Percentiles rank a stretch among this genome's conserved stretches.
Conservation (phyloP, 768 basidiomycete species). For the Artomyces pyxidatus region DNA sequence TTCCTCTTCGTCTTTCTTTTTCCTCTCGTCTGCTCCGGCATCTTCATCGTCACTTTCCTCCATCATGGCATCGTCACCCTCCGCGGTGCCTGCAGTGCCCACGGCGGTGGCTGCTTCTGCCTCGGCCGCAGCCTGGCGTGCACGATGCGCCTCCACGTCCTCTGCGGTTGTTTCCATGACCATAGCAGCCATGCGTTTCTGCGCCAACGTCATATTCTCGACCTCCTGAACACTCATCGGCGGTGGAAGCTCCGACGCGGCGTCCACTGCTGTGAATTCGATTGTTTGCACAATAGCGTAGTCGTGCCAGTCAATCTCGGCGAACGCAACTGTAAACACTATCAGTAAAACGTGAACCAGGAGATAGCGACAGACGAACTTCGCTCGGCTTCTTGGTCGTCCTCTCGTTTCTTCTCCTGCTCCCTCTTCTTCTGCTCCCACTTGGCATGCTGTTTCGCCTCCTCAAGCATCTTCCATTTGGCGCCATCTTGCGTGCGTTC, state of each 20-base stretch:
- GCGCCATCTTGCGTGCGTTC: conserved; percentile 55
- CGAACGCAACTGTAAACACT: conserved; percentile 64
- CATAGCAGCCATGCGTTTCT: conserved; percentile 98
- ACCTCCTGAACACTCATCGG: conserved; percentile 95
- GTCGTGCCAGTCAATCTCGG: conserved; percentile 99
- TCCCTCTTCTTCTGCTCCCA: conserved; percentile 85
- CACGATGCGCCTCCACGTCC: conserved; percentile 76
- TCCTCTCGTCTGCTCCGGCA: conserved; percentile 47
- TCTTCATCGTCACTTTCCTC: conserved; percentile 83
- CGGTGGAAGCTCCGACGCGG: conserved; percentile 85
- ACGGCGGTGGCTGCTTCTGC: conserved; percentile 80
- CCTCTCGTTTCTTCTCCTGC: conserved; percentile 76
- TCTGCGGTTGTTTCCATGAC: conserved; percentile 93
- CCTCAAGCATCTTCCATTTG: conserved; percentile 72
- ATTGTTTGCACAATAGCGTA: conserved; percentile 97
- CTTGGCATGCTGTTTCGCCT: conserved; percentile 70
- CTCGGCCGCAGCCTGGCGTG: conserved; percentile 77
- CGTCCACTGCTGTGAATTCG: conserved; percentile 92
- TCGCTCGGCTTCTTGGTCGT: conserved; percentile 89
- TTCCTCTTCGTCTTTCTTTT: conserved; percentile 65
- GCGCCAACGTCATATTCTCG: conserved; percentile 92
- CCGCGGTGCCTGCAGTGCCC: conserved; percentile 44
- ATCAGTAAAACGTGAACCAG: conserved; percentile 1
- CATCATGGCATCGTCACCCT: conserved; percentile 63
- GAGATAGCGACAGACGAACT: conserved; percentile 39